These are phyloP conservation scores for Pterocarpus santalinus DNA, from an alignment of 306 rosid genomes.

Conservation along the genomic window DNA sequence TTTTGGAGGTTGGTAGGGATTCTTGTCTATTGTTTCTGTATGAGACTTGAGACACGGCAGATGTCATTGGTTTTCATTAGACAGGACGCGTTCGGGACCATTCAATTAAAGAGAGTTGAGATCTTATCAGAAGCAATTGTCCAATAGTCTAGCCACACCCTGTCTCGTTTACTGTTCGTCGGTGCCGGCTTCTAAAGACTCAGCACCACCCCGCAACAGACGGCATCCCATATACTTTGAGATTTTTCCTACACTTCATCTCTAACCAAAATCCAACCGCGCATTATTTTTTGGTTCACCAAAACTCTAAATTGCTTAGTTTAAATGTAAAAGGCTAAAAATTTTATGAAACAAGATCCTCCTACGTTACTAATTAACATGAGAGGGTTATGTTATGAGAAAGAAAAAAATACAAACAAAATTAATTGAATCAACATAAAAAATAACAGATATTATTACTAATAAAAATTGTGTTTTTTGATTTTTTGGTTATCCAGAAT, in stretches of 20 bases:
- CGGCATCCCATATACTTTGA: conserved; percentile 35
- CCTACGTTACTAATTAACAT: no score
- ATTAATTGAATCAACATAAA: no score
- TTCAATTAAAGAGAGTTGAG: conserved; percentile 28
- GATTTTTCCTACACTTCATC: conserved; percentile 20
- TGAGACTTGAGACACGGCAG: conserved; percentile 15
- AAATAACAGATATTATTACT: no score
- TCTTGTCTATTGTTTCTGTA: conserved; percentile 30
- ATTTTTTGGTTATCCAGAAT: no score
- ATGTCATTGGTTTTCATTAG: conserved; percentile 23
- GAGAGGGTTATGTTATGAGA: no score
- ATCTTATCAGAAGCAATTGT: conserved; percentile 49
- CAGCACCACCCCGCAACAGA: conserved; percentile 40
- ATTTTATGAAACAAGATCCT: no score
- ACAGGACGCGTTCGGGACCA: conserved; percentile 43
- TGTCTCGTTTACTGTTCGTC: conserved; percentile 57
- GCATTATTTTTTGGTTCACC: neutral
- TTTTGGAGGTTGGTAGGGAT: conserved; percentile 52
- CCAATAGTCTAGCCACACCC: conserved; percentile 43
- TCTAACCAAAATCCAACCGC: conserved; percentile 8
- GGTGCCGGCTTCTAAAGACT: conserved; percentile 65
- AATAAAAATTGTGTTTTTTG: no score
- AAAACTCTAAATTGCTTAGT: no score
- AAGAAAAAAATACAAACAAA: no score
- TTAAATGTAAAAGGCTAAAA: no score